These are phyloP conservation scores for Suhomyces anneliseae DNA, from an alignment of 1,139 yeast species.

Conservation along the genomic window DNA sequence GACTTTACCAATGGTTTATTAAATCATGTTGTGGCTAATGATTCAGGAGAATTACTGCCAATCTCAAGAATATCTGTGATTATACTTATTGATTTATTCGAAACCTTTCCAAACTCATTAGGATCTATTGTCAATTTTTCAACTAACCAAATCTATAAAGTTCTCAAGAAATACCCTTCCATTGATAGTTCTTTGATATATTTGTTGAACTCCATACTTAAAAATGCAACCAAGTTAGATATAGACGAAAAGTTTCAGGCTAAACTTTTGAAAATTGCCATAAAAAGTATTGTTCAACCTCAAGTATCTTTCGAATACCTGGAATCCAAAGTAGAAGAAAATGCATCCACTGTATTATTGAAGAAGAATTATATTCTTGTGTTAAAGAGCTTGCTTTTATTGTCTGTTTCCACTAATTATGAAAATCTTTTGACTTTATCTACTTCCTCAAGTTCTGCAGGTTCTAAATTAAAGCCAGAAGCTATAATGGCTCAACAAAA, in stretches of 20 bases:
- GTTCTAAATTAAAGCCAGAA: conserved; percentile 47
- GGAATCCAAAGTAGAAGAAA: conserved; percentile 16
- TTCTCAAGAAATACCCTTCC: conserved; percentile 36
- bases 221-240: conserved; percentile 40
- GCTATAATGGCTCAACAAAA: conserved; percentile 44
- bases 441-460: conserved; percentile 36
- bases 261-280: conserved; percentile 35
- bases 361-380: conserved; percentile 38
- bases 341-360: conserved; percentile 24
- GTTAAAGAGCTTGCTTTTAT: conserved; percentile 33
- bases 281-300: conserved; percentile 26
- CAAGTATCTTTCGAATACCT: conserved; percentile 21
- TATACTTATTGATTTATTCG: conserved; percentile 40
- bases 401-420: conserved; percentile 39
- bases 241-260: conserved; percentile 43
- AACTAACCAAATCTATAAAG: conserved; percentile 38
- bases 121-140: conserved; percentile 40
- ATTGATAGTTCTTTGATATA: conserved; percentile 32
- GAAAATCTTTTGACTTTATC: conserved; percentile 39
- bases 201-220: conserved; percentile 35
- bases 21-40: conserved; percentile 25
- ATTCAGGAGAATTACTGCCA: conserved; percentile 16
- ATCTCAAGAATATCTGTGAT: conserved; percentile 30
- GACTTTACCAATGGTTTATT: conserved; percentile 42
- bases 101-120: conserved; percentile 38